Conservation (phyloP, 2,329 filamentous ascomycete species). For the Ophiostoma ips region DNA sequence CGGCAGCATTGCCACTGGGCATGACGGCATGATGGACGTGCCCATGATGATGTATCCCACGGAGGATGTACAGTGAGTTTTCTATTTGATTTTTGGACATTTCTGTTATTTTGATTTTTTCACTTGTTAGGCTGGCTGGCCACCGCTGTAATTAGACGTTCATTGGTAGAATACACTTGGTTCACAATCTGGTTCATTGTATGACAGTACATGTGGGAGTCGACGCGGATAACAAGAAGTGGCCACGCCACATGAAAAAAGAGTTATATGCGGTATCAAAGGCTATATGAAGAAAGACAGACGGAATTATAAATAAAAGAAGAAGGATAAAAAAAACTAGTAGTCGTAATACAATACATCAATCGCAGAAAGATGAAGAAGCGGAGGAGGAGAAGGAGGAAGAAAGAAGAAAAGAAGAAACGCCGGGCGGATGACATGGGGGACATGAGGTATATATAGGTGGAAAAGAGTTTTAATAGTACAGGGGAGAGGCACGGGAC, state of each 20-base stretch:
- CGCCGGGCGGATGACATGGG: slow-evolving; percentile 1
- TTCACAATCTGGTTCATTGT: no score
- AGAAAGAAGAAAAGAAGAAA: neutral
- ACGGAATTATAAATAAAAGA: neutral
- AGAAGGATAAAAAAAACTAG: neutral
- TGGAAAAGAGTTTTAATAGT: neutral
- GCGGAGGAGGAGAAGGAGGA: neutral
- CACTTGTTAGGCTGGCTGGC: neutral
- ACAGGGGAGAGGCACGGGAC: neutral
- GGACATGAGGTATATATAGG: neutral
- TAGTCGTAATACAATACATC: slow-evolving; percentile 9
- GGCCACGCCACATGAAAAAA: no score
- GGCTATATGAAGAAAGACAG: neutral
- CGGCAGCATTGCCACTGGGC: neutral
- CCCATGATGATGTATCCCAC: neutral
- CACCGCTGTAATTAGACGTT: no score
- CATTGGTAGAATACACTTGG: no score
- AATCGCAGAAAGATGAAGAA: neutral
- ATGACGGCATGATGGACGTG: neutral
- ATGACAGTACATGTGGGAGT: no score
- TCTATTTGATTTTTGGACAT: neutral
- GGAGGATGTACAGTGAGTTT: neutral
- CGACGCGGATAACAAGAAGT: no score
- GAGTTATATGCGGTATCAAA: no score
- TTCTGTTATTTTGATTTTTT: neutral